A percentile compares a stretch with the other conserved stretches of the same genome.
phyloP scores from a whole-genome alignment of 148 eudicot genomes.

The Nepenthes mirabilis region DNA sequence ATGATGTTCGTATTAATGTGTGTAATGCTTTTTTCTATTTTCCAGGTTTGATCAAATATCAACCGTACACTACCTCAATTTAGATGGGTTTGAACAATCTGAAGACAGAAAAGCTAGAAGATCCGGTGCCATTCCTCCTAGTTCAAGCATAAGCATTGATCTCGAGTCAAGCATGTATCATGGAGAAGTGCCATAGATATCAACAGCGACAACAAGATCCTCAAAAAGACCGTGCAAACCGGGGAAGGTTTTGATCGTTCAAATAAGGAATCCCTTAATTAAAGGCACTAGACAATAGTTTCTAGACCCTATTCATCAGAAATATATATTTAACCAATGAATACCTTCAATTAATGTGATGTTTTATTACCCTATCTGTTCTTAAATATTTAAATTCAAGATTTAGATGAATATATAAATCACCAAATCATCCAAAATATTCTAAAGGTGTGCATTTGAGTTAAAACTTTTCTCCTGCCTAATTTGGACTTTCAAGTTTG shows the following conservation, averaged over 20 bases:
- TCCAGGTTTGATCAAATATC: neutral
- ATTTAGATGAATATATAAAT: too few relatives aligned
- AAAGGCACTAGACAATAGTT: conserved; percentile 12
- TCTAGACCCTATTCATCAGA: too few relatives aligned
- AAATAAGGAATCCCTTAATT: conserved; percentile 27
- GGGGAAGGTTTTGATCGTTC: conserved; percentile 34
- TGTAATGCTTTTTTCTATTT: neutral
- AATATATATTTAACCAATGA: too few relatives aligned
- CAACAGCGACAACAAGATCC: conserved; percentile 24
- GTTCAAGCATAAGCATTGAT: conserved; percentile 12
- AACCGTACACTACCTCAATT: conserved; percentile 2
- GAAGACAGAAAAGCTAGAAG: conserved; percentile 5
- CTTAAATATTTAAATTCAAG: too few relatives aligned
- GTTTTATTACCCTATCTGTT: too few relatives aligned
- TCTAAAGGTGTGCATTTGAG: too few relatives aligned
- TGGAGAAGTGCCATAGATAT: conserved; percentile 31
- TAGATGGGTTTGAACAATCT: conserved; percentile 25
- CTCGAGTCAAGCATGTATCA: conserved; percentile 34
- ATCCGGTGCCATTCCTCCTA: neutral
- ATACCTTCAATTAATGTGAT: too few relatives aligned
- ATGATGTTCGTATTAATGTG: too few relatives aligned
- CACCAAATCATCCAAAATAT: too few relatives aligned
- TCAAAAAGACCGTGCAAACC: conserved; percentile 20
- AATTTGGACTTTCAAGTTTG: neutral
- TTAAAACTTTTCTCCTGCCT: too few relatives aligned